These are phyloP conservation scores for Claviceps quebecensis DNA, from an alignment of 2,329 filamentous ascomycete species.

Conservation along the genomic window DNA sequence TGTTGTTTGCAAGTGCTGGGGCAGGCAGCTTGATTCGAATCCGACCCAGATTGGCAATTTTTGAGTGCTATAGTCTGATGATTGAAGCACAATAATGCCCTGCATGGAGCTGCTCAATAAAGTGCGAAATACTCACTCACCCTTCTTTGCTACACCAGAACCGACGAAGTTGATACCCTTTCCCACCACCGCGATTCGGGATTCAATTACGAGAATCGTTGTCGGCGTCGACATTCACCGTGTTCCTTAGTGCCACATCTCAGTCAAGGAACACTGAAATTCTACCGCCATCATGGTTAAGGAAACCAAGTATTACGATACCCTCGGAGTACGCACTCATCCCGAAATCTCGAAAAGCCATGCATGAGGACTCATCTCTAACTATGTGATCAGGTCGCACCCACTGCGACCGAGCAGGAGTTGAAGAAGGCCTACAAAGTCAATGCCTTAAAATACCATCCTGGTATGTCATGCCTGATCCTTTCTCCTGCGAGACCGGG, in stretches of 20 bases:
- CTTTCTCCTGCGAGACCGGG: conserved; percentile 5
- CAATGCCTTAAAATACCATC: conserved; percentile 70
- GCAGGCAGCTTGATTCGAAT: background rate
- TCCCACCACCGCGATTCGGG: background rate
- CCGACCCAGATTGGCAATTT: background rate
- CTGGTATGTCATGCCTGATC: conserved; percentile 42
- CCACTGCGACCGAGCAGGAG: conserved; percentile 69
- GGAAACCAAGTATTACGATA: conserved; percentile 67
- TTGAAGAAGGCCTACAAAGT: conserved; percentile 86
- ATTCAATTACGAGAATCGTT: background rate
- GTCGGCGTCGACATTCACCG: conserved; percentile 3
- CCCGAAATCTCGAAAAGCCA: background rate
- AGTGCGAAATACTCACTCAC: background rate
- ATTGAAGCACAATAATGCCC: background rate
- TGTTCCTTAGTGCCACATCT: background rate
- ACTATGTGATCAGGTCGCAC: conserved; percentile 45
- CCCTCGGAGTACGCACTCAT: conserved; percentile 50
- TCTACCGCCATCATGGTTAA: conserved; percentile 50
- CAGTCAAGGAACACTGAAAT: conserved; percentile 3
- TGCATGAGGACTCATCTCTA: background rate
- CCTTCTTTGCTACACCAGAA: background rate
- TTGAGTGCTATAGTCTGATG: background rate
- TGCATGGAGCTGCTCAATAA: background rate
- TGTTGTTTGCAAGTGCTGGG: background rate
- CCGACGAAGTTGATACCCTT: background rate